These are phyloP conservation scores for Fusarium mexicanum DNA, from an alignment of 2,329 filamentous ascomycete genomes.

Conservation along the genomic window DNA sequence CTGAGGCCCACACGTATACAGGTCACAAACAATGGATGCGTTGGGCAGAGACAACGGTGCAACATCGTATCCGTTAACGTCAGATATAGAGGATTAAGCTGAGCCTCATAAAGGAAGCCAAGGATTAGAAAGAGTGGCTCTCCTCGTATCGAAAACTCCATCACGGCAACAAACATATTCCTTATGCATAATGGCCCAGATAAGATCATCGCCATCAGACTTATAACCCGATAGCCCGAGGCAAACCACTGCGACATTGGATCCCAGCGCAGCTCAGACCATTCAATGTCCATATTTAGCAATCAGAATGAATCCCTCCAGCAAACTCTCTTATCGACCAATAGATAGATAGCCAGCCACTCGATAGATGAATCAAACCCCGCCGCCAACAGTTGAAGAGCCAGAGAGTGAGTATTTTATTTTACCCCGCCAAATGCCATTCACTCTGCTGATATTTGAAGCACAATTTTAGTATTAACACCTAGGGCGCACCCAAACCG, in stretches of 20 bases:
- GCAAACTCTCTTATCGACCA: constrained; percentile 1
- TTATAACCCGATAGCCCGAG: constrained; percentile 8
- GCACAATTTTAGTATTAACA: constrained; percentile 13
- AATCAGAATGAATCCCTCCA: background rate
- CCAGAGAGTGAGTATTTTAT: background rate
- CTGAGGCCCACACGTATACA: background rate
- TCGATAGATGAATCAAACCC: constrained; percentile 10
- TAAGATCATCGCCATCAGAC: background rate
- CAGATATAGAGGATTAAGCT: background rate
- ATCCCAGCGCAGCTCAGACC: background rate
- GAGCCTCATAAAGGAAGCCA: background rate
- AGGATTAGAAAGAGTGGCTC: constrained; percentile 8
- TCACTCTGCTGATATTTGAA: background rate
- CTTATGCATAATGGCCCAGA: background rate
- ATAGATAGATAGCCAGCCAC: constrained; percentile 9
- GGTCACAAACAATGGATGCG: background rate
- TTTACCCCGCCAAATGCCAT: constrained; percentile 31
- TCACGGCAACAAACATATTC: background rate
- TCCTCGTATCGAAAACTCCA: constrained; percentile 21
- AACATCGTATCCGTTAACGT: background rate
- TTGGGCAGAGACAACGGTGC: background rate
- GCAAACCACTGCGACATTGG: background rate
- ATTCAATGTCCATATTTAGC: constrained; percentile 12
- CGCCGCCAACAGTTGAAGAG: constrained; percentile 4
- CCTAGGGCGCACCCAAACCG: constrained; percentile 4